These are phyloP conservation scores for Phyllostachys edulis DNA, from an alignment of 176 grass and related monocot genomes.

Conservation along the genomic window DNA sequence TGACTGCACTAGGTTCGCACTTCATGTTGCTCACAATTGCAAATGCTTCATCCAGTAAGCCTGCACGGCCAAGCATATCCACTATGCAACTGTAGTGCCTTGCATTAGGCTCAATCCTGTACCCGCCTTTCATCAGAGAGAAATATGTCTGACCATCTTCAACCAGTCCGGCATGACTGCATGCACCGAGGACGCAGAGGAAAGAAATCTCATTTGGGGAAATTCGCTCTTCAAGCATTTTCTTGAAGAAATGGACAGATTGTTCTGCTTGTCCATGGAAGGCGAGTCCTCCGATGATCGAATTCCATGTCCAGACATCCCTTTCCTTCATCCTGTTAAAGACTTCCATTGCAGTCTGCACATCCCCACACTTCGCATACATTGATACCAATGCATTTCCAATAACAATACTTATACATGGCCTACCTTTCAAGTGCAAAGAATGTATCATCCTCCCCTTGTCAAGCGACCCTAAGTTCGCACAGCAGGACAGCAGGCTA, in stretches of 20 bases:
- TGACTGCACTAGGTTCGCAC: slow-evolving; percentile 33
- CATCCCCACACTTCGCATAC: slow-evolving; percentile 38
- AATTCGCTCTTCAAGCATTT: slow-evolving; percentile 38
- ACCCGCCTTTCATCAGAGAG: slow-evolving; percentile 24
- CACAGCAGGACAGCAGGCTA: slow-evolving; percentile 43
- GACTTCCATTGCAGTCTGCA: slow-evolving; percentile 28
- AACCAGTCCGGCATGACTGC: slow-evolving; percentile 51
- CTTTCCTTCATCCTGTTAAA: slow-evolving; percentile 39
- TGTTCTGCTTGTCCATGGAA: slow-evolving; percentile 35
- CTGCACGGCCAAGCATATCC: slow-evolving; percentile 50
- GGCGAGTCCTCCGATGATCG: slow-evolving; percentile 39
- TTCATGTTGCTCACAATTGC: slow-evolving; percentile 30
- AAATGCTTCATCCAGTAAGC: slow-evolving; percentile 44
- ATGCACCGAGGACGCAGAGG: slow-evolving; percentile 45
- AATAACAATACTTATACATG: slow-evolving; percentile 1
- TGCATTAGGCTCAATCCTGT: slow-evolving; percentile 34
- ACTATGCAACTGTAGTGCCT: slow-evolving; percentile 54
- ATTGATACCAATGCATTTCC: slow-evolving; percentile 47
- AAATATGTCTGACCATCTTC: slow-evolving; percentile 42
- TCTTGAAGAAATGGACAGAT: slow-evolving; percentile 29
- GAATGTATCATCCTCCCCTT: slow-evolving; percentile 41
- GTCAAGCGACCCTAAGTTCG: slow-evolving; percentile 30
- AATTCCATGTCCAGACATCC: slow-evolving; percentile 57
- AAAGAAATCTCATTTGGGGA: slow-evolving; percentile 47
- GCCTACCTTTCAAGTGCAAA: slow-evolving; percentile 14